Evolutionary conservation across 2,329 filamentous ascomycete genomes (phyloP).

Genomic region (Emericellopsis atlantica): DNA sequence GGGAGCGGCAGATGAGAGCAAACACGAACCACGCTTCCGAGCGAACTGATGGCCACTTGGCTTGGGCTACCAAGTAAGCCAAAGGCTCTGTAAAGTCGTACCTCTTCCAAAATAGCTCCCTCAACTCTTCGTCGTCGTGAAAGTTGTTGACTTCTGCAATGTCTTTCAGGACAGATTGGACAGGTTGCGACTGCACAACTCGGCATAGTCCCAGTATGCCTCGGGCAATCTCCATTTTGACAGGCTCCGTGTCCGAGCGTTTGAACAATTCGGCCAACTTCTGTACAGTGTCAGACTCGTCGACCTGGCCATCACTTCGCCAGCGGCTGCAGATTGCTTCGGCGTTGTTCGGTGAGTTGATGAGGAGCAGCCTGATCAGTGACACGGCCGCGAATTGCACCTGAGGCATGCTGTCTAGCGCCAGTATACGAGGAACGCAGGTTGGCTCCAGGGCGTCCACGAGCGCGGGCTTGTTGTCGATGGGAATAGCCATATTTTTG

Average conservation of each 20-base stretch:
- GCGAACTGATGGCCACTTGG: slow-evolving; percentile 44
- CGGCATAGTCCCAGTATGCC: slow-evolving; percentile 39
- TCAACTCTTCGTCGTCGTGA: slow-evolving; percentile 9
- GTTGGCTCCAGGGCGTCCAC: slow-evolving; percentile 30
- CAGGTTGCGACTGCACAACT: slow-evolving; percentile 32
- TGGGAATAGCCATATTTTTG: slow-evolving; percentile 51
- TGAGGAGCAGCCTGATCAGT: slow-evolving; percentile 41
- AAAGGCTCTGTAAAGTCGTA: slow-evolving; percentile 32
- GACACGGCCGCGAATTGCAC: slow-evolving; percentile 49
- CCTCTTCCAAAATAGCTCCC: slow-evolving; percentile 28
- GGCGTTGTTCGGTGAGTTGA: slow-evolving; percentile 39
- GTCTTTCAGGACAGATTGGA: slow-evolving; percentile 16
- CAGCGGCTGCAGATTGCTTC: slow-evolving; percentile 26
- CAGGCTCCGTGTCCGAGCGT: slow-evolving; percentile 32
- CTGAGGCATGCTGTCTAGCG: slow-evolving; percentile 35
- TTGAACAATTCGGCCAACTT: slow-evolving; percentile 22
- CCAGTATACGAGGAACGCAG: slow-evolving; percentile 41
- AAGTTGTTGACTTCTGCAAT: slow-evolving; percentile 15
- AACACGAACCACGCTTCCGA: slow-evolving; percentile 52
- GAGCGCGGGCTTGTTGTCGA: slow-evolving; percentile 38
- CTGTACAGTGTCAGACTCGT: slow-evolving; percentile 13
- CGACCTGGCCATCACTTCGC: not conserved
- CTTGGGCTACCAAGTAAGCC: slow-evolving; percentile 39
- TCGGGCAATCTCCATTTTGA: slow-evolving; percentile 46
- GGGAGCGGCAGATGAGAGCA: slow-evolving; percentile 43